Evolutionary conservation across 306 rosid species (phyloP), one percentile per base, ranked within the genome.

Genomic region (Hippophae rhamnoides): DNA sequence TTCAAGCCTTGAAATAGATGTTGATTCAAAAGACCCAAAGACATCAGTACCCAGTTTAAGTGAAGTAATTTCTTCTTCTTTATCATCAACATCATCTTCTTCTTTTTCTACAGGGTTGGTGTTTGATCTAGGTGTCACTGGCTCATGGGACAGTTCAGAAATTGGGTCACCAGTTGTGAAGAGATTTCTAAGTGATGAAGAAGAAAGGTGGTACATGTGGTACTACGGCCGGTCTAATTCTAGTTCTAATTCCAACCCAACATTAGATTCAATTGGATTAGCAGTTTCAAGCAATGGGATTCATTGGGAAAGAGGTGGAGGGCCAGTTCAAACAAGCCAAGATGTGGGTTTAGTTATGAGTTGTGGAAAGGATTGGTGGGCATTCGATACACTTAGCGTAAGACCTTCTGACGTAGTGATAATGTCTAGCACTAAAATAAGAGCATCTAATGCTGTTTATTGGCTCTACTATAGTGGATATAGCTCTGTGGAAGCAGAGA

Each of bases 131-230:
- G 96, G 90, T 11, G 44, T 44, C 41, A 62, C 69, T 44, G 69
- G 61, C 13, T 73, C 90, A 9, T 83, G 94, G 94, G 94, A 85
- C 43, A 46, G 80, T 60, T 83, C 71, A 9, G 97, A 83, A 13
- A 56, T 89, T 48, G 90, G 95, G 48, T 75, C 86, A 1, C 97
- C 89, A 0, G 86, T 89, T 9, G 89, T 86, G 72, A 86, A 86
- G 71, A 72, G 90, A 78, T 89, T 85, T 57, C 82, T 77, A 8
- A 72, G 85, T 13, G 97, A 89, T 41, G 86, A 85, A 63, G 90
- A 83, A 71, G 90, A 85, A 73, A 77, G 90, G 63, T 89, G 95
- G 97, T 79, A 81, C 78, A 86, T 81, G 92, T 83, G 97, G 95
- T 83, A 86, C 52, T 69, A 77, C 61, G 97, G 95, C 6, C 78